Percentiles rank a stretch among this genome's conserved stretches.
Evolutionary conservation across 1,284 basidiomycete species (phyloP).

Genomic region (Irpex sp.): DNA sequence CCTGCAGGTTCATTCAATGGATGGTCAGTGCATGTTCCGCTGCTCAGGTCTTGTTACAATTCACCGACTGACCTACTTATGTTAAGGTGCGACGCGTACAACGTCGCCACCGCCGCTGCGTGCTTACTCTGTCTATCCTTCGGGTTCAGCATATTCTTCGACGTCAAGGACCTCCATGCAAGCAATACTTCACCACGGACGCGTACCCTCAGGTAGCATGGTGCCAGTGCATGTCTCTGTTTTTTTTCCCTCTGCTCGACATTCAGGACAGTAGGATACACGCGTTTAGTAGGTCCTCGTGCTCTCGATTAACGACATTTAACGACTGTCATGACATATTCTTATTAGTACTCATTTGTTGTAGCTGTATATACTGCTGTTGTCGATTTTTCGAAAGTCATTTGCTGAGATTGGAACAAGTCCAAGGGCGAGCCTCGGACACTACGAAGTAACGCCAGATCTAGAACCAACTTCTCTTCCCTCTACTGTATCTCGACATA

Average conservation of each 20-base stretch:
- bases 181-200: slow-evolving; percentile 48
- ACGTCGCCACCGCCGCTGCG: slow-evolving; percentile 56
- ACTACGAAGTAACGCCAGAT: too few species aligned
- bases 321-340: slow-evolving; percentile 1
- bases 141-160: slow-evolving; percentile 55
- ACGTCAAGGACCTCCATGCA: slow-evolving; percentile 58
- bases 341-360: not conserved
- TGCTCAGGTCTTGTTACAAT: too few species aligned
- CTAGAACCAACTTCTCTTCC: too few species aligned
- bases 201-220: slow-evolving; percentile 24
- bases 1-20: slow-evolving; percentile 57
- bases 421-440: too few species aligned
- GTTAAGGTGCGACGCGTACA: slow-evolving; percentile 65
- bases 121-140: slow-evolving; percentile 55
- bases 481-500: too few species aligned
- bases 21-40: slow-evolving; percentile 43
- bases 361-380: slow-evolving; percentile 5
- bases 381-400: not conserved
- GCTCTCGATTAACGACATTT: not conserved
- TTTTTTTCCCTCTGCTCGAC: not conserved
- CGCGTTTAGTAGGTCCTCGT: not conserved
- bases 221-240: not conserved
- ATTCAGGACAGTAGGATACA: not conserved
- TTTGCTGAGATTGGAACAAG: not conserved
- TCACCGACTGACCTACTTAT: not conserved